Evolutionary conservation across 192 early-diverging fungal species (phyloP).

Genomic region (Diversispora epigaea): DNA sequence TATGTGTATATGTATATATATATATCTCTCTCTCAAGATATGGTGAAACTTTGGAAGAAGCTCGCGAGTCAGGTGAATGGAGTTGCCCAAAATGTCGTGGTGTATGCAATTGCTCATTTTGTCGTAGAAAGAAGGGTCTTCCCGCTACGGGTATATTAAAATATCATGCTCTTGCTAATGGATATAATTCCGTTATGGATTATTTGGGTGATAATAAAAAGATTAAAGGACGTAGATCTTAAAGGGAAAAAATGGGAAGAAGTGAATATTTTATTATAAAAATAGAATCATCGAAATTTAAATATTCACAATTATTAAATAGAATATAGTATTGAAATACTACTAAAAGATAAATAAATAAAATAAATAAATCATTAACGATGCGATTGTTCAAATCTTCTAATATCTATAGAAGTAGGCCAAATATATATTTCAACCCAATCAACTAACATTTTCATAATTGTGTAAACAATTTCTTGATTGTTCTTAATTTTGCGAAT

Average conservation of each 20-base stretch:
- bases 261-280: too few species aligned
- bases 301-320: too few species aligned
- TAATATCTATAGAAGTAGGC: too few species aligned
- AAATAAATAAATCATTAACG: too few species aligned
- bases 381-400: too few species aligned
- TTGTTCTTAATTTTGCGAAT: not conserved
- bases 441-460: too few species aligned
- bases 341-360: too few species aligned
- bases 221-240: not conserved
- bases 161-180: conserved; percentile 15
- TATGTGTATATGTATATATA: not conserved
- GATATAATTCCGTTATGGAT: conserved; percentile 31
- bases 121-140: conserved; percentile 34
- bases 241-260: not conserved
- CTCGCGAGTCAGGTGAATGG: conserved; percentile 33
- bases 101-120: conserved; percentile 39
- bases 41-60: conserved; percentile 33
- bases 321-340: too few species aligned
- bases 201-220: conserved; percentile 34
- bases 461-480: too few species aligned
- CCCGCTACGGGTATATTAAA: conserved; percentile 31
- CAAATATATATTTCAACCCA: too few species aligned
- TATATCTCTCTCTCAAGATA: conserved; percentile 5
- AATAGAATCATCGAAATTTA: too few species aligned
- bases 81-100: conserved; percentile 37